Conservation (phyloP, 495 filamentous ascomycete species). For the Neurospora africana region DNA sequence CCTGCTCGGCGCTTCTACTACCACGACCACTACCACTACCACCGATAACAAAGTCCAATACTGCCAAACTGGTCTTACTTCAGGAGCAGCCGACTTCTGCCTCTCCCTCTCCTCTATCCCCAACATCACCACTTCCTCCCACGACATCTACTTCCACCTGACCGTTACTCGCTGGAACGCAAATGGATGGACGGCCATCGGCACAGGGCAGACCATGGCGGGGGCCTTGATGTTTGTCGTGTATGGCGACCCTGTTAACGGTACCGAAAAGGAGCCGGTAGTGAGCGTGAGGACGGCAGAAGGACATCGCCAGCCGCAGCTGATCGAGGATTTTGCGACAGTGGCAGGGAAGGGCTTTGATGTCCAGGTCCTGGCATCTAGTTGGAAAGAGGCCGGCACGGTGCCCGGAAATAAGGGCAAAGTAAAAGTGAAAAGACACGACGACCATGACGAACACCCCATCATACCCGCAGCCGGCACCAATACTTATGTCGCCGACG, state of each 20-base stretch:
- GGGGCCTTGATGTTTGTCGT: constrained; percentile 23
- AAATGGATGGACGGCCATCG: constrained; percentile 22
- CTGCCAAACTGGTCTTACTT: constrained; percentile 5
- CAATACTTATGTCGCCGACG: constrained; percentile 6
- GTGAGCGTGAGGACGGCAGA: constrained; percentile 19
- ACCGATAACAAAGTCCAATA: constrained; percentile 11
- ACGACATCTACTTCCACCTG: constrained; percentile 16
- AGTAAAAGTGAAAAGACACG: constrained; percentile 1
- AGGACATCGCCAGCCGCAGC: constrained; percentile 16
- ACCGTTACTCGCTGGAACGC: constrained; percentile 7
- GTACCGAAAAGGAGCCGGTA: constrained; percentile 4
- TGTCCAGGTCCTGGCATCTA: background rate
- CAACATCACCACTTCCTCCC: constrained; percentile 13
- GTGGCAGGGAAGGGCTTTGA: background rate
- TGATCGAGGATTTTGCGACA: background rate
- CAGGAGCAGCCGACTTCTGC: constrained; percentile 10
- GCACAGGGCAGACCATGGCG: constrained; percentile 18
- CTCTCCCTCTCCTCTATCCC: constrained; percentile 7
- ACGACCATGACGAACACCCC: constrained; percentile 3
- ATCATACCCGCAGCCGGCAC: background rate
- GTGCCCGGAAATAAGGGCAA: background rate
- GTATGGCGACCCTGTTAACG: constrained; percentile 17
- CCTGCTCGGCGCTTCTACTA: background rate
- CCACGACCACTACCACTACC: background rate
- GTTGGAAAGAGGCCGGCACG: background rate